Base-by-base conservation (phyloP, 768 basidiomycete genomes). In the Cystobasidium ongulense region DNA sequence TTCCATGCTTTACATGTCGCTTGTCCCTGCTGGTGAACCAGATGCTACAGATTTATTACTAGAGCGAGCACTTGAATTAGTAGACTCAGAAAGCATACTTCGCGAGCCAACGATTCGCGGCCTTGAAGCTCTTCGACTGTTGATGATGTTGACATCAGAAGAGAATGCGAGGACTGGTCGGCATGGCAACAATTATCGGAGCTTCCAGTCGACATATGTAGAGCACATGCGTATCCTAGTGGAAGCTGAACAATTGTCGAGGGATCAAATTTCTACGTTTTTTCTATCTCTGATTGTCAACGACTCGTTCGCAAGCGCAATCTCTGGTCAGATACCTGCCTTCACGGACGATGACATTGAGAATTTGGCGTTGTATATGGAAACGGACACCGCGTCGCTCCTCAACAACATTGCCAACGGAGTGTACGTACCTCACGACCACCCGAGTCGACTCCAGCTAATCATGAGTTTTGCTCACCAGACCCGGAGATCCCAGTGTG, bases 261-360 rank as follows among this genome's bases (percentile, higher is more conserved):
- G 33, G 57, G 21, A 27, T 29, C 8, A 59, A 21, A 59, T 29
- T 5, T 4, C 57, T 27, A 15, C 57, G 1, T 59, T 59, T 21
- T 59, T 59, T 21, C 33, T 59, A 10, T 59, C 57, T 15, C 27
- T 29, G 4, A 59, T 59, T 15, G 57, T 59, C 25, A 59, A 59
- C 33, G 57, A 59, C 29, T 59, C 57, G 11, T 59, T 59, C 57
- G 57, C 57, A 27, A 59, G 57, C 57, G 57, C 57, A 15, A 59
- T 59, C 15, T 59, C 57, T 29, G 57, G 57, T 5, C 57, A 59
- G 25, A 59, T 59, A 11, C 57, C 57, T 27, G 57, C 57, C 57
- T 59, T 59, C 21, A 59, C 57, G 25, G 57, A 59, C 13, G 57
- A 59, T 29, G 57, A 59, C 57, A 59, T 59, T 27, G 57, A 59